phyloP scores from a whole-genome alignment of 2,329 filamentous ascomycete genomes.

The Botrytis byssoidea region DNA sequence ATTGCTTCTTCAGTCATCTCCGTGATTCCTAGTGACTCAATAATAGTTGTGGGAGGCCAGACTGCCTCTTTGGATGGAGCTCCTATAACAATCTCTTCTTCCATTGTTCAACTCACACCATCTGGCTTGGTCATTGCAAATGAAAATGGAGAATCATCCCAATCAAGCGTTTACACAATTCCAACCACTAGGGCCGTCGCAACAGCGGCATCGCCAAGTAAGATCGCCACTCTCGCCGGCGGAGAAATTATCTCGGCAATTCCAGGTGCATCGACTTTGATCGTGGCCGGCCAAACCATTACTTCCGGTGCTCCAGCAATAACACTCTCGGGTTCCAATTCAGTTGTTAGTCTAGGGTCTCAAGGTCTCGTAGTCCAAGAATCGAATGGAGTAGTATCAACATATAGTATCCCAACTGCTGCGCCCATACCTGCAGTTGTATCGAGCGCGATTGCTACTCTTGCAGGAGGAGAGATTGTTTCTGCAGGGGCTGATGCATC shows the following conservation, averaged over 20 bases:
- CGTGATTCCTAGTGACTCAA: constrained; percentile 24
- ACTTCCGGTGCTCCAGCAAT: constrained; percentile 22
- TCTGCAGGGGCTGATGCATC: not conserved
- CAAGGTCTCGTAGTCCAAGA: constrained; percentile 25
- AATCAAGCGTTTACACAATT: not conserved
- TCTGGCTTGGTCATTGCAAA: not conserved
- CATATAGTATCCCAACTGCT: constrained; percentile 19
- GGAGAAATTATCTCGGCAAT: constrained; percentile 24
- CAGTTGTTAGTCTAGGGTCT: constrained; percentile 20
- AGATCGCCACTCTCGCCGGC: constrained; percentile 16
- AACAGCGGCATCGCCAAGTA: not conserved
- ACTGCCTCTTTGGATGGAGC: constrained; percentile 11
- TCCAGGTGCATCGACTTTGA: constrained; percentile 23
- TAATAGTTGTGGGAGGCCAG: constrained; percentile 23
- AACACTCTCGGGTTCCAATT: constrained; percentile 23
- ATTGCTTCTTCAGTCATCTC: constrained; percentile 25
- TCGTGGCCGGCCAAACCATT: constrained; percentile 24
- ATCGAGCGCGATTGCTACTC: not conserved
- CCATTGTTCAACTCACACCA: constrained; percentile 5
- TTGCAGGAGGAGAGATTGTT: constrained; percentile 2
- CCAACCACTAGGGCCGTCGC: not conserved
- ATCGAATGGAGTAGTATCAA: constrained; percentile 22
- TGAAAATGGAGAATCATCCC: not conserved
- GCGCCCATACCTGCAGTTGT: not conserved
- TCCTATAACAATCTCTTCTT: constrained; percentile 10